Evolutionary conservation across 345 rosid species (phyloP).

Genomic region (Hibiscus tridactylites): DNA sequence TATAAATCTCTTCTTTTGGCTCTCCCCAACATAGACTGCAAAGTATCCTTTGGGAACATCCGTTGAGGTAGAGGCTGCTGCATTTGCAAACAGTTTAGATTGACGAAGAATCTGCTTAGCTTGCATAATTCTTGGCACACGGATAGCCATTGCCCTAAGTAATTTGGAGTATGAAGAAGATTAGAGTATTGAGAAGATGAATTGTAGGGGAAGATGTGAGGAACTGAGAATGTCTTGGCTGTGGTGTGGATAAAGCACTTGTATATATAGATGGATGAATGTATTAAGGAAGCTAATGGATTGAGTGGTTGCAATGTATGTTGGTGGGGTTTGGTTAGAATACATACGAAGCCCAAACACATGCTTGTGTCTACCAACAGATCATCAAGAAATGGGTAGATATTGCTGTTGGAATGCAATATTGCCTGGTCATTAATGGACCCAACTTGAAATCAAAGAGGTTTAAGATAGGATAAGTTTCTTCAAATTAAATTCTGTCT

Average conservation of each 20-base stretch:
- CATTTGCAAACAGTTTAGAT: constrained; percentile 8
- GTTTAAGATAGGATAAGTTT: no score
- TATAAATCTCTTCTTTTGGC: constrained; percentile 16
- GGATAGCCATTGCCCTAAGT: constrained; percentile 2
- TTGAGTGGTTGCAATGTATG: constrained; percentile 8
- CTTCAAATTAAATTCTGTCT: no score
- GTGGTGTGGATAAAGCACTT: not conserved
- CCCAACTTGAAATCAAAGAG: no score
- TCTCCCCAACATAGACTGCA: constrained; percentile 25
- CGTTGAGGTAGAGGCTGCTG: not conserved
- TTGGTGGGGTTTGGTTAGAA: constrained; percentile 1
- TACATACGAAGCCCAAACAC: constrained; percentile 17
- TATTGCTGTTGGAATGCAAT: not conserved
- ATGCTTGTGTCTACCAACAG: constrained; percentile 23
- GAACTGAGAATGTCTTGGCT: constrained; percentile 5
- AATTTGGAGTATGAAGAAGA: not conserved
- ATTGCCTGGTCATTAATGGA: not conserved
- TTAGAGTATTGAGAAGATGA: not conserved
- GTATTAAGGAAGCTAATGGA: not conserved
- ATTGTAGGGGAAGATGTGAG: not conserved
- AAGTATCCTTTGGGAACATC: constrained; percentile 21
- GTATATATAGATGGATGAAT: constrained; percentile 13
- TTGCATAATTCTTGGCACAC: constrained; percentile 2
- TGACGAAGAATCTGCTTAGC: constrained; percentile 17
- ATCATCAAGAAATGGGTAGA: not conserved